phyloP scores from a whole-genome alignment of 192 early-diverging fungal species.

The Neocallimastix lanati region DNA sequence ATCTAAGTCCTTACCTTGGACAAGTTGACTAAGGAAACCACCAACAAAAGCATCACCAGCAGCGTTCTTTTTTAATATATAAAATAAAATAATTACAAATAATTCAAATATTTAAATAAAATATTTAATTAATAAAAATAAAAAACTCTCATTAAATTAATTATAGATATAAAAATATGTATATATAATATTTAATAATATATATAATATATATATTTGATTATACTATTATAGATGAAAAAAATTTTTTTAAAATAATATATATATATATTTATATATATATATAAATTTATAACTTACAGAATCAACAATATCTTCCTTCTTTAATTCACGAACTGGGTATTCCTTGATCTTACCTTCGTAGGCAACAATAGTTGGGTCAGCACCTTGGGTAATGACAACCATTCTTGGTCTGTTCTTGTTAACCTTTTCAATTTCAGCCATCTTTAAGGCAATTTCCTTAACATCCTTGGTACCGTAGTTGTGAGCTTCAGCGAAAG shows the following conservation, averaged over 20 bases:
- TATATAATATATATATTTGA: too few relatives aligned
- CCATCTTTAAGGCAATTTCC: conserved; percentile 62
- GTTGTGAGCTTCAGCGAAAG: conserved; percentile 57
- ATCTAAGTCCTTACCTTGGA: conserved; percentile 44
- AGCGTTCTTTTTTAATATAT: conserved; percentile 62
- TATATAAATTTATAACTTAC: too few relatives aligned
- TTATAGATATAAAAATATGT: too few relatives aligned
- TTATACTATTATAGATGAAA: too few relatives aligned
- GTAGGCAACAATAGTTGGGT: conserved; percentile 48
- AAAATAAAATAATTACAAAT: conserved; percentile 15
- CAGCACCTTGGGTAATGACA: conserved; percentile 78
- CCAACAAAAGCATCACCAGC: conserved; percentile 95
- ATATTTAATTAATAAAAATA: too few relatives aligned
- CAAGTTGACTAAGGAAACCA: conserved; percentile 72
- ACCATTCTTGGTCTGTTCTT: conserved; percentile 54
- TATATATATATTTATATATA: too few relatives aligned
- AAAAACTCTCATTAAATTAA: too few relatives aligned
- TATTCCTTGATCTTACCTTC: conserved; percentile 12
- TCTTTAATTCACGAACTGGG: background rate
- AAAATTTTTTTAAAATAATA: too few relatives aligned
- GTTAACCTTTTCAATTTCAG: conserved; percentile 66
- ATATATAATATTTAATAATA: too few relatives aligned
- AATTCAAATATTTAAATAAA: too few relatives aligned
- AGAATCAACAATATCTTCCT: background rate
- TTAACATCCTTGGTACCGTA: conserved; percentile 33